A percentile compares a stretch with the other conserved stretches of the same genome.
Evolutionary conservation across 2,329 filamentous ascomycete species (phyloP).

Genomic region (Paracorniculantispora psalliotae): DNA sequence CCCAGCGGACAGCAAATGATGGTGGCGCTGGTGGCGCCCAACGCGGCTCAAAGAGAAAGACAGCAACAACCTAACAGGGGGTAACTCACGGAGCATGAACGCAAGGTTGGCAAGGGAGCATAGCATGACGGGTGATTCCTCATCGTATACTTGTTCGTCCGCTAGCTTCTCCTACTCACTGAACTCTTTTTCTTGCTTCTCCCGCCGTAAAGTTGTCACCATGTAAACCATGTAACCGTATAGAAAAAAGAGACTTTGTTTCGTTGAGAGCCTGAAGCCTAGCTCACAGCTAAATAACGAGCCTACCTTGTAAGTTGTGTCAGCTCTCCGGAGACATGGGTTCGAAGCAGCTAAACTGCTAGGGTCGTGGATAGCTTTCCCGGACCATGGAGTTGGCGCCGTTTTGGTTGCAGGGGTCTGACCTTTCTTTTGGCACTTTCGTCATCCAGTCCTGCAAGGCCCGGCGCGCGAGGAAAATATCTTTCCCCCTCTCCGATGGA

Average conservation of each 20-base stretch:
- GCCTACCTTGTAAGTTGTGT: neutral
- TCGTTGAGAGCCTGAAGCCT: too few species aligned
- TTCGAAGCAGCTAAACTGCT: neutral
- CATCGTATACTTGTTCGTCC: too few species aligned
- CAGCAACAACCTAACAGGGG: neutral
- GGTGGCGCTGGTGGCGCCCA: conserved; percentile 6
- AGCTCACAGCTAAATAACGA: too few species aligned
- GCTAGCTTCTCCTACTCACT: too few species aligned
- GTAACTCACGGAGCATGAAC: neutral
- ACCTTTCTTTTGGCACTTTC: neutral
- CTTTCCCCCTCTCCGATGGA: neutral
- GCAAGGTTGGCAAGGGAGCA: neutral
- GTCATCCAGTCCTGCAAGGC: conserved; percentile 1
- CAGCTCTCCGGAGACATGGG: neutral
- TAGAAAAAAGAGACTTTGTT: too few species aligned
- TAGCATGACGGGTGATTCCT: neutral
- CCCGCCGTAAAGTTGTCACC: too few species aligned
- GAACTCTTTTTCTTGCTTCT: too few species aligned
- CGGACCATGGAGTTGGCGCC: neutral
- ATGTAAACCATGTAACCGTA: too few species aligned
- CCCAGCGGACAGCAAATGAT: neutral
- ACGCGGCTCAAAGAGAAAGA: neutral
- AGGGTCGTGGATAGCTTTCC: neutral
- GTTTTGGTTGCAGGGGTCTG: neutral
- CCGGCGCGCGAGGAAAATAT: neutral